Base-by-base conservation (phyloP, 768 basidiomycete species). In the Trametes sanguinea region DNA sequence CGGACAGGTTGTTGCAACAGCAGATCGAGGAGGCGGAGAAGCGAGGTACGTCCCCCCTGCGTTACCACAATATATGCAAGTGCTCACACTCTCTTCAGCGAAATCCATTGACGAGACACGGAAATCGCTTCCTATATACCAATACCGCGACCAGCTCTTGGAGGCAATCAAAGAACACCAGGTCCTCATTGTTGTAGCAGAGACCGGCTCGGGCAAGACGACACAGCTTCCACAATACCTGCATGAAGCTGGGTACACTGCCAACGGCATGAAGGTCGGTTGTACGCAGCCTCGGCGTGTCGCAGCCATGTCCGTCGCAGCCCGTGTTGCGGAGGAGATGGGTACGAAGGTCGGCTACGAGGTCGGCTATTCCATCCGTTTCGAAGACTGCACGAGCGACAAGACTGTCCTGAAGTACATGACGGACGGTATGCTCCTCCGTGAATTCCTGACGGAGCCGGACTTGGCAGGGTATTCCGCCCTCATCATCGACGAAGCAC, bases 311-410 rank as follows among this genome's bases (percentile, higher is more conserved):
- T 95, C 92, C 46, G 97, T 99, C 54, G 97, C 97, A 4, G 95
- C 96, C 14, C 96, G 97, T 78, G 97, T 99, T 14, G 96, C 97
- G 0, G 97, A 98, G 64, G 97, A 99, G 77, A 95, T 98, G 89
- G 97, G 95, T 7, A 91, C 88, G 3, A 91, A 98, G 74, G 88
- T 99, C 43, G 97, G 97, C 9, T 92, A 95, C 68, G 96, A 98
- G 77, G 97, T 99, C 52, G 97, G 97, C n/a, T 99, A 99, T 75
- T 96, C 95, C 37, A 99, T 99, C 68, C 93, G 97, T 35, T 99
- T 99, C 77, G 97, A 99, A 76, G 97, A 99, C 75, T 97, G 95
- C 74, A 99, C 97, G 17, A 97, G 94, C 78, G 95, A 98, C 81
- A 98, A 97, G 80, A 99, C 97, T 4, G 90, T 95, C 46, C 81